phyloP scores from a whole-genome alignment of 768 basidiomycete genomes.

The Cystobasidium ongulense region DNA sequence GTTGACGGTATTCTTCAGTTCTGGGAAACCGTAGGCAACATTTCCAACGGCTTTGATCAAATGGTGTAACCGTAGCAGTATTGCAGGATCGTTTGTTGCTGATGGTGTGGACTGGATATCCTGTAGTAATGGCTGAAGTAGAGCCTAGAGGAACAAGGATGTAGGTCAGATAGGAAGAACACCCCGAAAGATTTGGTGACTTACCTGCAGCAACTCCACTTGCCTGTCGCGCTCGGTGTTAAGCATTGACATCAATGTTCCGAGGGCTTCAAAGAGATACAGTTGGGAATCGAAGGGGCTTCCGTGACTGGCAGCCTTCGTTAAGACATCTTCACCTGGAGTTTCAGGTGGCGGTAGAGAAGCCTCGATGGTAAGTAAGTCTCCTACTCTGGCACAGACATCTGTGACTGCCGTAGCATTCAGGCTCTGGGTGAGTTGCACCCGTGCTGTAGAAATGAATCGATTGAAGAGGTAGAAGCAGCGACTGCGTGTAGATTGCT shows the following conservation, averaged over 20 bases:
- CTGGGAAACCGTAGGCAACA: constrained; percentile 92
- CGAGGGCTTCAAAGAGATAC: constrained; percentile 86
- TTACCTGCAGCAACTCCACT: constrained; percentile 49
- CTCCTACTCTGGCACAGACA: constrained; percentile 63
- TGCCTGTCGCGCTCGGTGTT: constrained; percentile 59
- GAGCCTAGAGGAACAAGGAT: constrained; percentile 50
- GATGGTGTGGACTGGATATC: constrained; percentile 50
- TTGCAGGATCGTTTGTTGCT: constrained; percentile 45
- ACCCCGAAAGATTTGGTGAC: constrained; percentile 2
- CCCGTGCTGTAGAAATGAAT: constrained; percentile 74
- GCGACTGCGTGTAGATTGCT: constrained; percentile 62
- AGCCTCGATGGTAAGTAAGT: constrained; percentile 66
- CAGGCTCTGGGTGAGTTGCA: constrained; percentile 54
- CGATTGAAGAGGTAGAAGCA: constrained; percentile 86
- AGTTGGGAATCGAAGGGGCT: constrained; percentile 76
- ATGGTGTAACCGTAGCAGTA: constrained; percentile 78
- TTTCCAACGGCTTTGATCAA: constrained; percentile 88
- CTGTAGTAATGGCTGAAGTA: constrained; percentile 72
- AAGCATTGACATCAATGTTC: constrained; percentile 71
- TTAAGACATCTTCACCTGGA: constrained; percentile 57
- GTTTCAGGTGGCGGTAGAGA: constrained; percentile 70
- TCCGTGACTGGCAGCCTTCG: constrained; percentile 68
- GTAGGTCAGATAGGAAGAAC: not conserved
- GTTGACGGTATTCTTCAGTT: constrained; percentile 61
- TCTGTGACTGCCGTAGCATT: constrained; percentile 59